Evolutionary conservation across 2,329 filamentous ascomycete genomes (phyloP).

Genomic region (Pestalotiopsis sp.): DNA sequence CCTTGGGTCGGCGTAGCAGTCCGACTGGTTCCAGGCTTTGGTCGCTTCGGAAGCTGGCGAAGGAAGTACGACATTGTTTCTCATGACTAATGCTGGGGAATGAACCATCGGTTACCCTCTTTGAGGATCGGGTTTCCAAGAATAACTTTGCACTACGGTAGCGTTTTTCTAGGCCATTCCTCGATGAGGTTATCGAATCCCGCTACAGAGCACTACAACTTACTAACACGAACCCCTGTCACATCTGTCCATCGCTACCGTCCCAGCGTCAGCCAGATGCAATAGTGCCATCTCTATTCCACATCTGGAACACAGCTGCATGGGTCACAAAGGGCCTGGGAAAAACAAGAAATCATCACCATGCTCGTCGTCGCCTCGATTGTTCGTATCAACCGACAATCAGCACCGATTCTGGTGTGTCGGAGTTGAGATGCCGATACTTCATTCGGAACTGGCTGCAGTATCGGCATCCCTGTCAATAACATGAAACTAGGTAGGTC

Average conservation of each 20-base stretch:
- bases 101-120: not conserved
- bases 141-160: not conserved
- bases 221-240: not conserved
- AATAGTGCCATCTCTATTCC: not conserved
- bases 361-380: not conserved
- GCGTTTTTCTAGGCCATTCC: not conserved
- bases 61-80: not conserved
- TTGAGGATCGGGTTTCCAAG: not conserved
- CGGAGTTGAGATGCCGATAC: not conserved
- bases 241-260: not conserved
- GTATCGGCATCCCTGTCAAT: conserved; percentile 1
- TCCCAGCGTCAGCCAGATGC: not conserved
- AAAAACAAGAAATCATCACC: not conserved
- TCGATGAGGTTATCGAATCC: not conserved
- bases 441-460: not conserved
- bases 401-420: not conserved
- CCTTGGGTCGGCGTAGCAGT: not conserved
- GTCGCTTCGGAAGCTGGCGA: not conserved
- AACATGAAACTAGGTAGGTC: conserved; percentile 6
- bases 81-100: not conserved
- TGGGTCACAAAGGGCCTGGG: not conserved
- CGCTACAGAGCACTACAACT: not conserved
- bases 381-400: not conserved
- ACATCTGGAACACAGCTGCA: not conserved
- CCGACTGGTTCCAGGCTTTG: not conserved